Evolutionary conservation across 441 rosid genomes (phyloP).

Genomic region (Sinapis alba): DNA sequence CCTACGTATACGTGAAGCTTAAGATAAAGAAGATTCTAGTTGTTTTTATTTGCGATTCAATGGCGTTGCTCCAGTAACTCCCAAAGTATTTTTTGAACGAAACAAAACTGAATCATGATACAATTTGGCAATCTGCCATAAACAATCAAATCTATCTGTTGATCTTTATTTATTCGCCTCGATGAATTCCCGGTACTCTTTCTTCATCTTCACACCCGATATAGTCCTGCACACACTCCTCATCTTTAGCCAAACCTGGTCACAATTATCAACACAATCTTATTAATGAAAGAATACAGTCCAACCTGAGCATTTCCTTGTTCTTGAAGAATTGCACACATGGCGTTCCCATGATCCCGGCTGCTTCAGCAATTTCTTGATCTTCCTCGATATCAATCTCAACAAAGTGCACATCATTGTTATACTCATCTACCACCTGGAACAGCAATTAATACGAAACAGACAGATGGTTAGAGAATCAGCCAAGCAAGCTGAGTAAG

Average conservation of each 20-base stretch:
- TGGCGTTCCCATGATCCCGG: conserved; percentile 97
- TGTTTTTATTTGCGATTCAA: conserved; percentile 31
- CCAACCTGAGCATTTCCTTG: conserved; percentile 89
- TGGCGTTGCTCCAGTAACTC: conserved; percentile 35
- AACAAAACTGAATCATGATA: conserved; percentile 69
- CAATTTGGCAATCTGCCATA: conserved; percentile 31
- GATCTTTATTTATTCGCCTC: conserved; percentile 73
- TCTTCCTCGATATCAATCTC: conserved; percentile 99
- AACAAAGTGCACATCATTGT: conserved; percentile 82
- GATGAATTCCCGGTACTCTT: conserved; percentile 86
- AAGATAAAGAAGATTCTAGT: conserved; percentile 19
- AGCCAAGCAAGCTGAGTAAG: conserved; percentile 5
- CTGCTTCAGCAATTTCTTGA: conserved; percentile 92
- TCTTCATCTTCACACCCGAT: conserved; percentile 96
- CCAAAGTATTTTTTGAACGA: conserved; percentile 39
- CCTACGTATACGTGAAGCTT: background rate
- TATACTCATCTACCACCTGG: conserved; percentile 93
- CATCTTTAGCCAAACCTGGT: conserved; percentile 20
- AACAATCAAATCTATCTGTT: conserved; percentile 31
- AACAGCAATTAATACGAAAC: background rate
- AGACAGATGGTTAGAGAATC: background rate
- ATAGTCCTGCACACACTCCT: conserved; percentile 54
- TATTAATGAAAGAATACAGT: background rate
- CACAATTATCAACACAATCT: background rate
- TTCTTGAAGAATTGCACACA: conserved; percentile 95